Conservation (phyloP, 176 grass and related monocot genomes). For the Dendrocalamus sinicus region DNA sequence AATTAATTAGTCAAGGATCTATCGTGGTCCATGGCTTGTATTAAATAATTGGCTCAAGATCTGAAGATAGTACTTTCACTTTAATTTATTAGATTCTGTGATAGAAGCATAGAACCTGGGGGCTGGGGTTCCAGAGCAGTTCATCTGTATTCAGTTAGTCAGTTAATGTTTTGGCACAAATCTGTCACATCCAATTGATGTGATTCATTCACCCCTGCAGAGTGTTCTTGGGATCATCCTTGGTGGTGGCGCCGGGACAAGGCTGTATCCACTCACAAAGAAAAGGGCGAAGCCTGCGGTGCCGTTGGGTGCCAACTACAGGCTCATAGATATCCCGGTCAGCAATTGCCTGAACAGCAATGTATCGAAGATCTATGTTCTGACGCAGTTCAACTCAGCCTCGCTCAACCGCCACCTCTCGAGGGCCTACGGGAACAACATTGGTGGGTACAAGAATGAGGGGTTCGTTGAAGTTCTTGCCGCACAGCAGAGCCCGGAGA, state of each 20-base stretch:
- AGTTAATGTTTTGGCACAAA: constrained; percentile 6
- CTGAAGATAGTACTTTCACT: constrained; percentile 20
- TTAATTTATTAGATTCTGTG: constrained; percentile 11
- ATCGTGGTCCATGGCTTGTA: constrained; percentile 17
- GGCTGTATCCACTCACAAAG: constrained; percentile 93
- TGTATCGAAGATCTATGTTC: constrained; percentile 91
- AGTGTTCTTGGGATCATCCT: constrained; percentile 99
- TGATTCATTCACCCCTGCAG: constrained; percentile 45
- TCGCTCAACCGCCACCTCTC: constrained; percentile 94
- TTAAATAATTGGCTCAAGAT: constrained; percentile 33
- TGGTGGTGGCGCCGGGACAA: constrained; percentile 88
- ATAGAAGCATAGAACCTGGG: background rate
- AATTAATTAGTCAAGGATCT: constrained; percentile 39
- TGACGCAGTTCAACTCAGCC: constrained; percentile 94
- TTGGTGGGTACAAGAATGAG: constrained; percentile 94
- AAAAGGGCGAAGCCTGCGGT: constrained; percentile 96
- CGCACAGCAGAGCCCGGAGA: constrained; percentile 93
- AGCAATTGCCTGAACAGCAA: constrained; percentile 98
- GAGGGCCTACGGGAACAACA: constrained; percentile 88
- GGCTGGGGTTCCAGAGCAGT: background rate
- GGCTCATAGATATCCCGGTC: constrained; percentile 94
- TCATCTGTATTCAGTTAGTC: background rate
- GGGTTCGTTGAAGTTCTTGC: constrained; percentile 98
- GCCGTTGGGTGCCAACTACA: constrained; percentile 90
- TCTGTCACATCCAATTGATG: constrained; percentile 21